These are phyloP conservation scores for Yamadazyma tumulicola DNA, from an alignment of 805 yeast species.

Conservation along the genomic window DNA sequence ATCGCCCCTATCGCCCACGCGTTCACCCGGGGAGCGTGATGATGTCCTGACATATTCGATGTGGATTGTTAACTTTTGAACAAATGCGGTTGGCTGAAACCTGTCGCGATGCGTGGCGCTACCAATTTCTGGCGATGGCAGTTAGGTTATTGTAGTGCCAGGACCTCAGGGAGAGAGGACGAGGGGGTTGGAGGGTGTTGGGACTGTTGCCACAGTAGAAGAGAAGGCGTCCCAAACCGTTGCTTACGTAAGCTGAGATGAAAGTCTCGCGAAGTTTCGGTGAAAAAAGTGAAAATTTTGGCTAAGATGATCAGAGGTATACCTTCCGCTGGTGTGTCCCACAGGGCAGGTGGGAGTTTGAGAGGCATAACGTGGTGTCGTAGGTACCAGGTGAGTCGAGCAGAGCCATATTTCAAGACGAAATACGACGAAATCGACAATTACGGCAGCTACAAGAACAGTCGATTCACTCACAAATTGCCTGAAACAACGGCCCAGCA, in stretches of 20 bases:
- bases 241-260: too few species aligned
- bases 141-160: too few species aligned
- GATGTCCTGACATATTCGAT: slow-evolving; percentile 13
- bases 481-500: slow-evolving; percentile 47
- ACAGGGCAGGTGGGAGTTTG: background rate
- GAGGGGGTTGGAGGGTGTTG: background rate
- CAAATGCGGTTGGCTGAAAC: slow-evolving; percentile 11
- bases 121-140: too few species aligned
- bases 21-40: slow-evolving; percentile 40
- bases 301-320: background rate
- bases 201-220: too few species aligned
- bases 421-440: slow-evolving; percentile 30
- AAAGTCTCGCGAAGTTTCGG: too few species aligned
- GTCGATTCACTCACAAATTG: slow-evolving; percentile 41
- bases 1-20: slow-evolving; percentile 39
- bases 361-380: background rate
- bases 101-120: background rate
- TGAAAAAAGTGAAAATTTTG: too few species aligned
- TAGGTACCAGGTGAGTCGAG: slow-evolving; percentile 14
- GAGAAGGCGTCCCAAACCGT: too few species aligned
- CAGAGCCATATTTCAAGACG: slow-evolving; percentile 25
- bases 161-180: background rate
- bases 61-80: background rate
- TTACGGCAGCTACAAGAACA: slow-evolving; percentile 40
- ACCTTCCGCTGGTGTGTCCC: background rate